phyloP scores from a whole-genome alignment of 805 yeast genomes.

The Kazachstania africana region DNA sequence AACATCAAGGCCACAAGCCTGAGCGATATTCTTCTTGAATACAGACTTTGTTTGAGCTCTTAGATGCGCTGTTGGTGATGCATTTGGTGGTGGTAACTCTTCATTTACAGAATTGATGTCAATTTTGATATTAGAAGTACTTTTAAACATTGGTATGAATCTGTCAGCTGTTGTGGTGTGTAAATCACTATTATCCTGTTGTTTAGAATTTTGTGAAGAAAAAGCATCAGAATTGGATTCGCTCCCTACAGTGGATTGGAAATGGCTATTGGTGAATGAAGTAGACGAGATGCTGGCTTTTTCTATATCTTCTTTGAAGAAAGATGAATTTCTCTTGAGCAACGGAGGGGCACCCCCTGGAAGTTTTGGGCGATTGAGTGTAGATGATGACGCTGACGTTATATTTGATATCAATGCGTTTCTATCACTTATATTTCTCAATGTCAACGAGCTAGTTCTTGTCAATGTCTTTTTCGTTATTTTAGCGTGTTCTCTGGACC shows the following conservation, averaged over 20 bases:
- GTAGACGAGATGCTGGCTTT: conserved; percentile 1
- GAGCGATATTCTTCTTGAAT: conserved; percentile 76
- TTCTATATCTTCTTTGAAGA: conserved; percentile 11
- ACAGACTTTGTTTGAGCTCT: conserved; percentile 33
- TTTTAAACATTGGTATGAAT: conserved; percentile 48
- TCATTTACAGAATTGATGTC: conserved; percentile 19
- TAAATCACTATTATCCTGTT: conserved; percentile 2
- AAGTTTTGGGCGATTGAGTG: conserved; percentile 16
- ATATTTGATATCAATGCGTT: background rate
- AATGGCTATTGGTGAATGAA: background rate
- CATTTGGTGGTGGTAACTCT: conserved; percentile 37
- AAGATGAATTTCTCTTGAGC: conserved; percentile 24
- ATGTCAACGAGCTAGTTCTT: conserved; percentile 18
- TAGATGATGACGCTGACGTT: background rate
- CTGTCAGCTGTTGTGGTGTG: conserved; percentile 34
- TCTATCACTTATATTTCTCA: conserved; percentile 5
- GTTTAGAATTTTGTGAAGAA: background rate
- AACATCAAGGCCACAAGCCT: conserved; percentile 83
- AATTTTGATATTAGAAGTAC: conserved; percentile 28
- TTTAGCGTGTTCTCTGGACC: conserved; percentile 10
- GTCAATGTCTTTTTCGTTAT: conserved; percentile 15
- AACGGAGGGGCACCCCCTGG: conserved; percentile 22
- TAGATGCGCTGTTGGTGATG: conserved; percentile 34
- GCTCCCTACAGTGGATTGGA: background rate
- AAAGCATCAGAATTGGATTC: conserved; percentile 2